Evolutionary conservation across 345 rosid species (phyloP), one percentile per base, ranked within the genome.

Genomic region (Heritiera fomes): DNA sequence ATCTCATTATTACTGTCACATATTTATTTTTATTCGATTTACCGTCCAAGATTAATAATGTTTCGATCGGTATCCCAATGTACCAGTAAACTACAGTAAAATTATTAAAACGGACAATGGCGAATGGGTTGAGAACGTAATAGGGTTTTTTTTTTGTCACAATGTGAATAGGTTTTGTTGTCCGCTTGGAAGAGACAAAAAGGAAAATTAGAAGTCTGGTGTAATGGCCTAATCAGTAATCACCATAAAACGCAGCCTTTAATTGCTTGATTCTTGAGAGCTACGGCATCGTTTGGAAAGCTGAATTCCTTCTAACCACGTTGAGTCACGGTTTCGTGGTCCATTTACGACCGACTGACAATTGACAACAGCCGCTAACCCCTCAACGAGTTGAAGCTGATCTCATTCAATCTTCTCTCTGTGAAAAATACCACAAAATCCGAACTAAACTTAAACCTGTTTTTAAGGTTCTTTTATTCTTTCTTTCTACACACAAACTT

Each of bases 231-330:
- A 59, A 59, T 3, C 5, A 23, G 14, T 6, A 59, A 59, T 3
- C 5, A 23, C 13, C 12, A 8, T 5, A 20, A 59, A 59, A 20
- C 34, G 64, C 12, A n/a, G 32, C 34, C 34, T 59, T 62, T 62
- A 60, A 13, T 13, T 30, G 66, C 66, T 30, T 4, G 30, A 61
- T 11, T 30, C 32, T 9, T 10, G 1, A 10, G 5, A 2, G 11
- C 34, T 2, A 47, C 52, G 77, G 17, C 46, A 28, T 38, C 64
- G 71, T 75, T 71, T 23, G 7, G 13, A 10, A 28, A 60, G 64
- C 20, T 2, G n/a, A 53, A 75, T 78, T 41, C 61, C 82, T 78
- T 75, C 53, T 0, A 52, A 62, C 15, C 81, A 75, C 82, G 79
- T 69, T 60, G 73, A 75, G 18, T 23, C 34, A 40, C 73, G 17